Evolutionary conservation across 177 flowering plant species (phyloP).

Genomic region (Vitis hybrid): DNA sequence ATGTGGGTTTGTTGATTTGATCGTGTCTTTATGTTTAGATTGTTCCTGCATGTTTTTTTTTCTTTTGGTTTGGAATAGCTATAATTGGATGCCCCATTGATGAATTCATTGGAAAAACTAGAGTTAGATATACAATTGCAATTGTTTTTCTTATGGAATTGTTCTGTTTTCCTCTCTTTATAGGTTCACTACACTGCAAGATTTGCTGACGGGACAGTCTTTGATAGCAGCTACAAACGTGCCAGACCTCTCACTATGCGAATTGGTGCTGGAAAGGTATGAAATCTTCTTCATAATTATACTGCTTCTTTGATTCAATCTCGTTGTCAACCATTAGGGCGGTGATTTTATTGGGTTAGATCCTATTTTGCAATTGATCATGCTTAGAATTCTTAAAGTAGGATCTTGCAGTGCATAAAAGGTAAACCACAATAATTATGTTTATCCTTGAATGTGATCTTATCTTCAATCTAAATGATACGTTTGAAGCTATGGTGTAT

Average conservation of each 20-base stretch:
- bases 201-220: conserved; percentile 86
- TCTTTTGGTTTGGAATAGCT: not conserved
- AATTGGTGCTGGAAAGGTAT: conserved; percentile 85
- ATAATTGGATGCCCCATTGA: too few species aligned
- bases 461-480: not conserved
- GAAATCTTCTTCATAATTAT: not conserved
- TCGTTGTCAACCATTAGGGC: not conserved
- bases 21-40: not conserved
- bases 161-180: conserved; percentile 4
- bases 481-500: not conserved
- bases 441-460: too few species aligned
- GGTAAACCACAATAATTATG: not conserved
- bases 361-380: not conserved
- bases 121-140: not conserved
- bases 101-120: too few species aligned
- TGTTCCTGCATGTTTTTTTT: not conserved
- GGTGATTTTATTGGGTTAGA: not conserved
- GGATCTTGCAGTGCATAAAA: not conserved
- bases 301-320: not conserved
- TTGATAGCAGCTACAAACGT: conserved; percentile 89
- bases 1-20: too few species aligned
- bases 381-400: not conserved
- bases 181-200: conserved; percentile 93
- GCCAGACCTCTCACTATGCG: conserved; percentile 87
- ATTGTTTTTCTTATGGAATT: not conserved